Conservation (phyloP, 345 rosid species). For the Gossypioides kirkii region DNA sequence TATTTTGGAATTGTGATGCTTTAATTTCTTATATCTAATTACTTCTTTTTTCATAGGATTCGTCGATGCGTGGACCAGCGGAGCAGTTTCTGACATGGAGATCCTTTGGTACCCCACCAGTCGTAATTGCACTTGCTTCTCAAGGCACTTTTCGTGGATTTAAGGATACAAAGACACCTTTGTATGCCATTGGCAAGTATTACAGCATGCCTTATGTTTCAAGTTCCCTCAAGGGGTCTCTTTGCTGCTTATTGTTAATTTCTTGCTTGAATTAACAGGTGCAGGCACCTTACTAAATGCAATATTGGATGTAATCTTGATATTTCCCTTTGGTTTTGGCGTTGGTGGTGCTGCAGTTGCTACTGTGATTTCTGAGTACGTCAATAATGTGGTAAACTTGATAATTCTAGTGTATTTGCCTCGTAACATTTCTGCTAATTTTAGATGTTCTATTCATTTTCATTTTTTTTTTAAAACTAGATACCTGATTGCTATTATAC, state of each 20-base stretch:
- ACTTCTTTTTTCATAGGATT: constrained; percentile 44
- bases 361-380: constrained; percentile 97
- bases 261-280: constrained; percentile 43
- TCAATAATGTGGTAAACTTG: constrained; percentile 63
- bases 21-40: constrained; percentile 4
- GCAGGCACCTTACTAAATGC: constrained; percentile 78
- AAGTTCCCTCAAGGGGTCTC: background rate
- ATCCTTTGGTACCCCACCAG: constrained; percentile 92
- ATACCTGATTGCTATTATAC: constrained; percentile 77
- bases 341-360: constrained; percentile 84
- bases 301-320: constrained; percentile 68
- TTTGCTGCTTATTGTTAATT: constrained; percentile 5
- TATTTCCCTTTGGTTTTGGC: constrained; percentile 67
- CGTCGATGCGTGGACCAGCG: constrained; percentile 81
- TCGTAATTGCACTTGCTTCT: constrained; percentile 90
- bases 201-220: constrained; percentile 10
- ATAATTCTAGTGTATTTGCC: constrained; percentile 18
- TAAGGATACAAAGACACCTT: constrained; percentile 87
- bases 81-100: constrained; percentile 70
- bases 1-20: background rate
- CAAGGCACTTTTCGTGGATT: constrained; percentile 95
- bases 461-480: constrained; percentile 28
- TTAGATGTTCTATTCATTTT: background rate
- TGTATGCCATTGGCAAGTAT: constrained; percentile 87
- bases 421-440: constrained; percentile 5